phyloP scores from a whole-genome alignment of 2,329 filamentous ascomycete species.

The Escovopsis weberi region DNA sequence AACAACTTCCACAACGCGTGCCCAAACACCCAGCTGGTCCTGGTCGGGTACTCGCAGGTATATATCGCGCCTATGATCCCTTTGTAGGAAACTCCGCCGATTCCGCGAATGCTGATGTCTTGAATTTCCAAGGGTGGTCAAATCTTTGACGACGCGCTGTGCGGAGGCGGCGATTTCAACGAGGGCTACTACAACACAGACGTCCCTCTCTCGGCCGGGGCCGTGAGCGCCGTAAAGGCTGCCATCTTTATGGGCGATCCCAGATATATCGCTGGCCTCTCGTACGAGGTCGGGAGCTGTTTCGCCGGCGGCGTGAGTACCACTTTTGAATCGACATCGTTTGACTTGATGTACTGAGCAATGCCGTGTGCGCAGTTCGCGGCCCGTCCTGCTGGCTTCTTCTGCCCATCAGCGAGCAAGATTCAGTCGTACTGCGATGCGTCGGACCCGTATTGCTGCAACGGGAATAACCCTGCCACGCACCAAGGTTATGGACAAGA shows the following conservation, averaged over 20 bases:
- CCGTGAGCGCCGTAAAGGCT: slow-evolving; percentile 43
- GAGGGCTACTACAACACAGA: slow-evolving; percentile 29
- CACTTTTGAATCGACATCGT: background rate
- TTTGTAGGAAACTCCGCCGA: background rate
- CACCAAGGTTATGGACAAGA: slow-evolving; percentile 50
- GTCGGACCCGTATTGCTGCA: slow-evolving; percentile 52
- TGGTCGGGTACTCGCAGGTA: slow-evolving; percentile 49
- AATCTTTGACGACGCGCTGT: slow-evolving; percentile 49
- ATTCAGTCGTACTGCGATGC: slow-evolving; percentile 53
- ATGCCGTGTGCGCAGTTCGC: slow-evolving; percentile 33
- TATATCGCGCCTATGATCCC: background rate
- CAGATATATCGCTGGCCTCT: slow-evolving; percentile 36
- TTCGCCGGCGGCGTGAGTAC: slow-evolving; percentile 36
- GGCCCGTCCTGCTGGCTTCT: slow-evolving; percentile 41
- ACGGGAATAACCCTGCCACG: slow-evolving; percentile 41
- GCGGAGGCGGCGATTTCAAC: slow-evolving; percentile 39
- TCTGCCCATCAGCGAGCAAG: slow-evolving; percentile 36
- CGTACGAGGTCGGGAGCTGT: slow-evolving; percentile 37
- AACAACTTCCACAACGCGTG: slow-evolving; percentile 42
- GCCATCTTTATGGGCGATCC: slow-evolving; percentile 53
- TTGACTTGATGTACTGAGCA: background rate
- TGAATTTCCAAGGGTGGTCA: slow-evolving; percentile 35
- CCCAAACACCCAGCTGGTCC: slow-evolving; percentile 40
- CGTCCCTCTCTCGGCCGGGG: slow-evolving; percentile 27
- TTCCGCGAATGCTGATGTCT: too few species aligned